Percentiles rank a stretch among this genome's conserved stretches.
These are phyloP conservation scores for Zoysia japonica DNA, from an alignment of 176 grass and related monocot species.

Conservation along the genomic window DNA sequence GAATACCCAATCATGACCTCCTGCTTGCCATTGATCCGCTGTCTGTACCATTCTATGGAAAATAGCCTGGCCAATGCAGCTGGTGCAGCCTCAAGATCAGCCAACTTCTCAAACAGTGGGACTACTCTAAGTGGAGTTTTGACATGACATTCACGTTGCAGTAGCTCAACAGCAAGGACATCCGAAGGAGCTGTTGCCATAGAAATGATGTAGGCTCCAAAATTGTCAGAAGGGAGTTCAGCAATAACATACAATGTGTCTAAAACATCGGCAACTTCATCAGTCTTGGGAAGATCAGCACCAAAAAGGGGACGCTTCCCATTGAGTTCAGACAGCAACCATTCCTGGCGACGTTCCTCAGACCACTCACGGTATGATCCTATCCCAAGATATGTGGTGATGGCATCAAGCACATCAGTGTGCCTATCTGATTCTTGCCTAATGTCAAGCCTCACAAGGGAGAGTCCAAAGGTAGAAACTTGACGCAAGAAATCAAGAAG, in stretches of 20 bases:
- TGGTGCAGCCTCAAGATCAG: slow-evolving; percentile 67
- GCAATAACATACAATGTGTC: slow-evolving; percentile 68
- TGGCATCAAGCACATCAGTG: slow-evolving; percentile 73
- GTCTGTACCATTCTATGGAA: slow-evolving; percentile 69
- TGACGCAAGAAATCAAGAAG: slow-evolving; percentile 86
- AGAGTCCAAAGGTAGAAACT: slow-evolving; percentile 79
- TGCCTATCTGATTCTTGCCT: slow-evolving; percentile 85
- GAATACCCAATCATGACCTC: slow-evolving; percentile 94
- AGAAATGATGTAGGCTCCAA: slow-evolving; percentile 81
- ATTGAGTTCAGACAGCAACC: slow-evolving; percentile 74
- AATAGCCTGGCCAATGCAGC: slow-evolving; percentile 68
- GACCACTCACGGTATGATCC: slow-evolving; percentile 79
- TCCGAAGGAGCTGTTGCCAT: slow-evolving; percentile 83
- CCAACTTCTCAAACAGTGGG: slow-evolving; percentile 79
- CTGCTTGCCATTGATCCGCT: slow-evolving; percentile 69
- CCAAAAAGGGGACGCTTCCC: slow-evolving; percentile 78
- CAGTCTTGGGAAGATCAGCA: slow-evolving; percentile 62
- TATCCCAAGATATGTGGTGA: slow-evolving; percentile 63
- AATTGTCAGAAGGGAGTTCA: slow-evolving; percentile 73
- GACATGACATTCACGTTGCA: slow-evolving; percentile 72
- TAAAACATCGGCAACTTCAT: slow-evolving; percentile 75
- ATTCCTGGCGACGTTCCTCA: slow-evolving; percentile 67
- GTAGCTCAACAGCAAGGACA: slow-evolving; percentile 73
- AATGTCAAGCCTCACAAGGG: slow-evolving; percentile 76
- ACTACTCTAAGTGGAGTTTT: slow-evolving; percentile 78